Percentiles rank a stretch among this genome's conserved stretches.
These are phyloP conservation scores for Crassisporium funariophilum DNA, from an alignment of 768 basidiomycete genomes.

Conservation along the genomic window DNA sequence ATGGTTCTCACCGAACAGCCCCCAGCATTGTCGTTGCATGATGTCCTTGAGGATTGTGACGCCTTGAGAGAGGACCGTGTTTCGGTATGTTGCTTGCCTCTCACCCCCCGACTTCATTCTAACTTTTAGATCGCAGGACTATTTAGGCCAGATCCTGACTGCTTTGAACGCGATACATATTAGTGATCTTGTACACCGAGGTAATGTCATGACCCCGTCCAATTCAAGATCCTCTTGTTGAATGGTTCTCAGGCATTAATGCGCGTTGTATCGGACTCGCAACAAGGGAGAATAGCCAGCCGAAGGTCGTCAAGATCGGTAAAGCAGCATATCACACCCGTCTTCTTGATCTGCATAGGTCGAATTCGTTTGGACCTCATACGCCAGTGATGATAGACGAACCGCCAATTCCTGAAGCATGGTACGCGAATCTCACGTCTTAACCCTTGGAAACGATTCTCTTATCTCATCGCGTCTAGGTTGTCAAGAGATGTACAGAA, in stretches of 20 bases:
- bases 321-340: slow-evolving; percentile 72
- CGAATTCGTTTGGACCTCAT: slow-evolving; percentile 70
- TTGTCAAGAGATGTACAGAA: slow-evolving; percentile 77
- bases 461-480: slow-evolving; percentile 44
- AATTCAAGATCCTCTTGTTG: slow-evolving; percentile 3
- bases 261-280: slow-evolving; percentile 64
- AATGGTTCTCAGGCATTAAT: slow-evolving; percentile 48
- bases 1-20: slow-evolving; percentile 72
- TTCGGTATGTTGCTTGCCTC: slow-evolving; percentile 45
- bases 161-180: slow-evolving; percentile 71
- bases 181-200: slow-evolving; percentile 68
- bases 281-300: slow-evolving; percentile 49
- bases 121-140: slow-evolving; percentile 54
- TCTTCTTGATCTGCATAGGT: slow-evolving; percentile 79
- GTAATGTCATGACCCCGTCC: slow-evolving; percentile 32
- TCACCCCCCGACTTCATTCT: slow-evolving; percentile 1
- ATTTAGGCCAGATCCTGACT: slow-evolving; percentile 70
- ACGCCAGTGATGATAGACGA: slow-evolving; percentile 33
- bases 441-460: not conserved
- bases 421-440: slow-evolving; percentile 19
- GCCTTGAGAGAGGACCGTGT: slow-evolving; percentile 74
- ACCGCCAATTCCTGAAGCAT: slow-evolving; percentile 49
- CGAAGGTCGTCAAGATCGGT: slow-evolving; percentile 74
- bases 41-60: slow-evolving; percentile 77
- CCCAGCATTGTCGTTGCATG: slow-evolving; percentile 65